Conservation (phyloP, 805 yeast species). For the Yarrowia sp. region DNA sequence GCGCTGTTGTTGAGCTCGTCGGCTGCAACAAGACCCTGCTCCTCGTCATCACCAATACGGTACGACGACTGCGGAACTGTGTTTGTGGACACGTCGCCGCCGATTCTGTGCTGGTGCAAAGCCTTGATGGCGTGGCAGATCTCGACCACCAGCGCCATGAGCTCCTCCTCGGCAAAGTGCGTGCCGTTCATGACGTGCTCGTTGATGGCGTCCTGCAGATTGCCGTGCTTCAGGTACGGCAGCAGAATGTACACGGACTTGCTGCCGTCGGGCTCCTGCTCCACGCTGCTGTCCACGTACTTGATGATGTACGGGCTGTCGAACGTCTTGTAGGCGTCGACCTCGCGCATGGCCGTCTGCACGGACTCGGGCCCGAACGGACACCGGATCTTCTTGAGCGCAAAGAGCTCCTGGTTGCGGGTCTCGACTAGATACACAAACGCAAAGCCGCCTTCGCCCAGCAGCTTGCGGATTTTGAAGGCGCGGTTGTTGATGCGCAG, state of each 20-base stretch:
- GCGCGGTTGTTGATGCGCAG: constrained; percentile 59
- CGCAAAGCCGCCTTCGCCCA: constrained; percentile 90
- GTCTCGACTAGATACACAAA: constrained; percentile 73
- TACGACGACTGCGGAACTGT: neutral
- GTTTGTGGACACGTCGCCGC: constrained; percentile 4
- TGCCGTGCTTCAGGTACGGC: constrained; percentile 72
- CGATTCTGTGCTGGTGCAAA: constrained; percentile 55
- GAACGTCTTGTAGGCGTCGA: constrained; percentile 71
- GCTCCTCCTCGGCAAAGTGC: constrained; percentile 59
- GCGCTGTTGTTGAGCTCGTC: constrained; percentile 38
- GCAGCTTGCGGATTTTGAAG: constrained; percentile 62
- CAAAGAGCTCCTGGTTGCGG: constrained; percentile 50
- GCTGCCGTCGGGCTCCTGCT: constrained; percentile 73
- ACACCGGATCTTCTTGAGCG: constrained; percentile 82
- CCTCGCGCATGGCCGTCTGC: constrained; percentile 70
- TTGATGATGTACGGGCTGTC: constrained; percentile 59
- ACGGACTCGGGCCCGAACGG: constrained; percentile 81
- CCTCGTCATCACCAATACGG: constrained; percentile 30
- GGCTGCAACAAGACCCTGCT: constrained; percentile 35
- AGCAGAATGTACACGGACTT: constrained; percentile 73
- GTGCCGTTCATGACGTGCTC: constrained; percentile 55
- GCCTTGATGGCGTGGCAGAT: constrained; percentile 70
- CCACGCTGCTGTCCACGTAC: constrained; percentile 66
- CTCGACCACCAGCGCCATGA: constrained; percentile 61
- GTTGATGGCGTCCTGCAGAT: constrained; percentile 79